Evolutionary conservation across 164 flowering plant species (phyloP).

Genomic region (Chimonanthus salicifolius): DNA sequence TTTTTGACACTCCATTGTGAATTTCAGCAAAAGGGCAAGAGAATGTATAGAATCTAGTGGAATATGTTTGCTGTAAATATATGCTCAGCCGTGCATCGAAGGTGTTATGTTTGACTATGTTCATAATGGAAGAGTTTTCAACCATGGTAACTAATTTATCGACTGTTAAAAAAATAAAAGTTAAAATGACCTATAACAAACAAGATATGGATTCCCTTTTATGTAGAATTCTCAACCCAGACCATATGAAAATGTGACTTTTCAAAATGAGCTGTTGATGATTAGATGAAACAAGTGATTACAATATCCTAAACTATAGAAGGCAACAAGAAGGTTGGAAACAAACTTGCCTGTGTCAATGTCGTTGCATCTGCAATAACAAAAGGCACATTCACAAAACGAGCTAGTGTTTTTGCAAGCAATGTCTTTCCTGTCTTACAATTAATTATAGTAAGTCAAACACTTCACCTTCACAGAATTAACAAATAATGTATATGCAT

Average conservation of each 20-base stretch:
- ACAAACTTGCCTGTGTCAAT: conserved; percentile 75
- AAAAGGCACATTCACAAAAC: conserved; percentile 94
- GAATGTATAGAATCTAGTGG: background rate
- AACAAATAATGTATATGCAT: background rate
- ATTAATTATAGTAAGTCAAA: conserved; percentile 14
- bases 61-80: background rate
- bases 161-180: background rate
- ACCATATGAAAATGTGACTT: background rate
- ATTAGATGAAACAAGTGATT: conserved; percentile 1
- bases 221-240: background rate
- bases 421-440: conserved; percentile 77
- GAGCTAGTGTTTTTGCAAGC: conserved; percentile 92
- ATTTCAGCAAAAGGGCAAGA: too few relatives aligned
- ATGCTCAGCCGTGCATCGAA: background rate
- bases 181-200: background rate
- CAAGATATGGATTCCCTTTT: background rate
- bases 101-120: background rate
- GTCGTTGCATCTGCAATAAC: conserved; percentile 97
- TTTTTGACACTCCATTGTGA: too few relatives aligned
- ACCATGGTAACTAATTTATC: background rate
- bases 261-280: background rate
- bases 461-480: conserved; percentile 3
- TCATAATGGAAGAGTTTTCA: background rate
- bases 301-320: background rate
- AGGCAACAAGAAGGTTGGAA: background rate